Percentiles rank a stretch among this genome's conserved stretches.
These are phyloP conservation scores for Colletotrichum sansevieriae DNA, from an alignment of 2,329 filamentous ascomycete species.

Conservation along the genomic window DNA sequence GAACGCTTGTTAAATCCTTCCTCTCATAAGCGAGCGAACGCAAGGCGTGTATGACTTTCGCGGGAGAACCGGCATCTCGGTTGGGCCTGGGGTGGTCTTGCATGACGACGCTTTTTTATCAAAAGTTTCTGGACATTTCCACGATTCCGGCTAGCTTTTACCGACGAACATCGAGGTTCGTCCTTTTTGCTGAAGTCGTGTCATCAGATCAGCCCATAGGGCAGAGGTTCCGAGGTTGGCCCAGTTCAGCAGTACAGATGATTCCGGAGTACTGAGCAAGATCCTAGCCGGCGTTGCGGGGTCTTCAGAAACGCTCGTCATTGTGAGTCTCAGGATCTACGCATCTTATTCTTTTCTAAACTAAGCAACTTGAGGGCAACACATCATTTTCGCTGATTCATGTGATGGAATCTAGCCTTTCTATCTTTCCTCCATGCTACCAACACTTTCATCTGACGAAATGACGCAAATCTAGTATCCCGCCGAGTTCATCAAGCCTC, in stretches of 20 bases:
- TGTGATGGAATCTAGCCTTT: background rate
- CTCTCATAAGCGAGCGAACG: background rate
- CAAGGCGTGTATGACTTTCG: slow-evolving; percentile 2
- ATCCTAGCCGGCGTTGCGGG: slow-evolving; percentile 33
- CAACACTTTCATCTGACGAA: background rate
- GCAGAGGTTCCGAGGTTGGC: background rate
- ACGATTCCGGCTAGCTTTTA: slow-evolving; percentile 1
- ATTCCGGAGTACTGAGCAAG: slow-evolving; percentile 28
- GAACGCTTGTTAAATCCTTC: no score
- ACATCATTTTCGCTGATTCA: background rate
- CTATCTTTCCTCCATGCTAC: background rate
- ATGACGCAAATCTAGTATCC: slow-evolving; percentile 16
- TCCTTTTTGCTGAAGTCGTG: background rate
- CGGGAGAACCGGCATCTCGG: background rate
- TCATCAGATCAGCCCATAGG: slow-evolving; percentile 3
- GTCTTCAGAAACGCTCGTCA: slow-evolving; percentile 32
- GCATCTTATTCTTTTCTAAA: background rate
- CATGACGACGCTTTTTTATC: background rate
- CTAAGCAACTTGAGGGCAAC: slow-evolving; percentile 7
- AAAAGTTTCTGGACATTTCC: background rate
- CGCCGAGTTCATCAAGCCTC: slow-evolving; percentile 29
- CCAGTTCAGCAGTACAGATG: slow-evolving; percentile 10
- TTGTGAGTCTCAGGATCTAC: slow-evolving; percentile 13
- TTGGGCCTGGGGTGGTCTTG: background rate
- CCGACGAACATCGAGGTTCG: slow-evolving; percentile 14